A percentile compares a stretch with the other conserved stretches of the same genome.
These are phyloP conservation scores for Thinopyrum elongatum DNA, from an alignment of 176 grass and related monocot genomes.

Conservation along the genomic window DNA sequence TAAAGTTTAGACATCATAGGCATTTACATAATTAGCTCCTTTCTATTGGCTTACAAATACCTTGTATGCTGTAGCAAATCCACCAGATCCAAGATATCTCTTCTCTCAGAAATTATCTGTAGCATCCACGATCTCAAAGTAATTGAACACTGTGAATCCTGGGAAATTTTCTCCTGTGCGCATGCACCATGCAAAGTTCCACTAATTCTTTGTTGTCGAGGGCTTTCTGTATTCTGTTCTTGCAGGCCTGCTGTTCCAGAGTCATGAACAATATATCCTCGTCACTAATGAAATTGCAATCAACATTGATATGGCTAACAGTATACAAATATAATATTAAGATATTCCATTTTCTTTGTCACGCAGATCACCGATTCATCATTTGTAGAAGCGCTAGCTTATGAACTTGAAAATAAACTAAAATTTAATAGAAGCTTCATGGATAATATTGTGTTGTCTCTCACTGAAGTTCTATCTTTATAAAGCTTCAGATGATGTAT, in stretches of 20 bases:
- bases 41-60: background rate
- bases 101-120: conserved; percentile 36
- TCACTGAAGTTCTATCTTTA: too few species aligned
- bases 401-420: too few species aligned
- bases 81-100: background rate
- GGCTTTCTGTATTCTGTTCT: conserved; percentile 20
- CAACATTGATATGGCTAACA: background rate
- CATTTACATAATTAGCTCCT: background rate
- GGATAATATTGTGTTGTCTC: too few species aligned
- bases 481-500: background rate
- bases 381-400: too few species aligned
- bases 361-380: too few species aligned
- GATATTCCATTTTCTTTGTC: too few species aligned
- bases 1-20: background rate
- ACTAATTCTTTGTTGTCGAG: background rate
- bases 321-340: too few species aligned
- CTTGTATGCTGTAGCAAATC: conserved; percentile 33
- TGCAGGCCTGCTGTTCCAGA: conserved; percentile 13
- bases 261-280: conserved; percentile 6
- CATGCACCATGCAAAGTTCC: conserved; percentile 20
- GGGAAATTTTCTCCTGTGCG: conserved; percentile 3
- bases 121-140: conserved; percentile 28
- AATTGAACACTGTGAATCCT: conserved; percentile 30
- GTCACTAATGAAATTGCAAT: background rate
- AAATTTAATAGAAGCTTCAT: too few species aligned